Percentiles rank a stretch among this genome's conserved stretches.
These are phyloP conservation scores for Metarhizium humberi DNA, from an alignment of 2,329 filamentous ascomycete genomes.

Conservation along the genomic window DNA sequence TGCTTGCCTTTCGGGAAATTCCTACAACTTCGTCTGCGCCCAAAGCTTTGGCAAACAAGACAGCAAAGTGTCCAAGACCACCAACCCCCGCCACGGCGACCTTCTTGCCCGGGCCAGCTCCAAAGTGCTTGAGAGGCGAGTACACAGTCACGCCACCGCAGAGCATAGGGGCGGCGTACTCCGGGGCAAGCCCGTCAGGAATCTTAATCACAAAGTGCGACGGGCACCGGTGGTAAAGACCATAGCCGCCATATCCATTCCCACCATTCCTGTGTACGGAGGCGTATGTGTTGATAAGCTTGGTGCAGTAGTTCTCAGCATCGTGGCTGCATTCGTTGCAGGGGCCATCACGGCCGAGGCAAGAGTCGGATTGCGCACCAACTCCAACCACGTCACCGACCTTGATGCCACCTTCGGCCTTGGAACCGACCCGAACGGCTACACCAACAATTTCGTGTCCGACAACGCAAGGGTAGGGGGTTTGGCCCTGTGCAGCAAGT, in stretches of 20 bases:
- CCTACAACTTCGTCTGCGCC: conserved; percentile 52
- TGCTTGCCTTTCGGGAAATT: conserved; percentile 44
- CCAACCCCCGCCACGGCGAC: conserved; percentile 61
- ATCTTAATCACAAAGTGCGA: conserved; percentile 41
- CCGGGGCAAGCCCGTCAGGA: conserved; percentile 30
- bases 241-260: conserved; percentile 40
- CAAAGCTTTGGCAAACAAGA: conserved; percentile 59
- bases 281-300: conserved; percentile 43
- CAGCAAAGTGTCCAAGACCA: conserved; percentile 59
- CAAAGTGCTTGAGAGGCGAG: conserved; percentile 51
- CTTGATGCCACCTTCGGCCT: conserved; percentile 37
- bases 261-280: conserved; percentile 18
- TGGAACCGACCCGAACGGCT: conserved; percentile 42
- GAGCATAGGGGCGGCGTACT: conserved; percentile 51
- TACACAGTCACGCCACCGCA: conserved; percentile 64
- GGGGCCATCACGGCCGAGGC: conserved; percentile 29
- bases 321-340: conserved; percentile 33
- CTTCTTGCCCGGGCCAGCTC: conserved; percentile 55
- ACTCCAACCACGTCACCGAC: conserved; percentile 56
- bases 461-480: conserved; percentile 38
- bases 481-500: background rate
- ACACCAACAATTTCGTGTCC: conserved; percentile 59
- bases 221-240: conserved; percentile 23
- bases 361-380: conserved; percentile 50
- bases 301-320: conserved; percentile 31